Conservation (phyloP, 2,329 filamentous ascomycete genomes). For the Neurospora crassa region DNA sequence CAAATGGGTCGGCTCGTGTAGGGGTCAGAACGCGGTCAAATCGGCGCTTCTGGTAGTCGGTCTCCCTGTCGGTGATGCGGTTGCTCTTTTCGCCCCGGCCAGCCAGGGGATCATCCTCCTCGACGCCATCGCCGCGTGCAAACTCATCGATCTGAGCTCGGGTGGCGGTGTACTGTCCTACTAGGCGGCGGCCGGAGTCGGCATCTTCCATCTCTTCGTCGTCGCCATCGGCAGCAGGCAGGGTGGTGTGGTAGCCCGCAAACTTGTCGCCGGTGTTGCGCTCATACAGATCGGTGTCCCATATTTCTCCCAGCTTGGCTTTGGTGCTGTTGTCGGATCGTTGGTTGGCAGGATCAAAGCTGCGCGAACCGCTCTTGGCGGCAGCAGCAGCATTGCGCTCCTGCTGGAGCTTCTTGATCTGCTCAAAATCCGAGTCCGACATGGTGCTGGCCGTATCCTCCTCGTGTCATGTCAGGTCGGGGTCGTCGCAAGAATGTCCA, state of each 20-base stretch:
- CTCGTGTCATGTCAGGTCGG: conserved; percentile 8
- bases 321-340: conserved; percentile 78
- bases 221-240: conserved; percentile 69
- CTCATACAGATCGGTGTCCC: conserved; percentile 84
- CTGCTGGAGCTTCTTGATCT: conserved; percentile 78
- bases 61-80: conserved; percentile 85
- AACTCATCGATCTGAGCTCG: conserved; percentile 91
- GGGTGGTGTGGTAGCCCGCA: conserved; percentile 82
- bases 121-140: conserved; percentile 71
- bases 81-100: conserved; percentile 78
- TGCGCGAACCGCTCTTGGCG: conserved; percentile 71
- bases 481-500: background rate
- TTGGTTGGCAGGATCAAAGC: conserved; percentile 70
- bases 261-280: conserved; percentile 64
- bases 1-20: conserved; percentile 77
- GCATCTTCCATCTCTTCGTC: conserved; percentile 68
- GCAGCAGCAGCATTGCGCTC: conserved; percentile 79
- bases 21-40: conserved; percentile 84
- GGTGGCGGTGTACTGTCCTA: conserved; percentile 94
- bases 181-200: conserved; percentile 65
- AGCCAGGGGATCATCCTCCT: conserved; percentile 83
- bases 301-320: conserved; percentile 80
- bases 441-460: conserved; percentile 28
- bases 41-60: conserved; percentile 92
- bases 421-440: conserved; percentile 78